phyloP scores from a whole-genome alignment of 495 filamentous ascomycete species.

The Penicillium maclennaniae region DNA sequence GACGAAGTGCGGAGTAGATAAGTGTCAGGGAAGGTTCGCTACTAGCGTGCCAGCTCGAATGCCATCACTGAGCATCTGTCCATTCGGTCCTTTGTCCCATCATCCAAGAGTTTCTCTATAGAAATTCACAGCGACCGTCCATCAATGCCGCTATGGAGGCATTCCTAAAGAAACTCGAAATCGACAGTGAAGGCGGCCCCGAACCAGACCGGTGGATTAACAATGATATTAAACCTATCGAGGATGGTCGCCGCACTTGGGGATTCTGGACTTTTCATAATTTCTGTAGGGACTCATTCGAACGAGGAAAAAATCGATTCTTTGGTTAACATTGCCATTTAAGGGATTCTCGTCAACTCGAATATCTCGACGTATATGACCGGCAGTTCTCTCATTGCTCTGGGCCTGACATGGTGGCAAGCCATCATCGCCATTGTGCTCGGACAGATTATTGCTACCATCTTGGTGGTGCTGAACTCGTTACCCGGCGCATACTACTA shows the following conservation, averaged over 20 bases:
- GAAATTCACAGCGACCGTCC: not conserved
- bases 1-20: not conserved
- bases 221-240: slow-evolving; percentile 28
- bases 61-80: not conserved
- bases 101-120: not conserved
- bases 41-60: not conserved
- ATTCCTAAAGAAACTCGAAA: slow-evolving; percentile 1
- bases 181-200: slow-evolving; percentile 15
- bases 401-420: slow-evolving; percentile 29
- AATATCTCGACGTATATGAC: slow-evolving; percentile 25
- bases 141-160: not conserved
- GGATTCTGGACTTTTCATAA: slow-evolving; percentile 26
- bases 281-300: slow-evolving; percentile 11
- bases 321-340: not conserved
- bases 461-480: slow-evolving; percentile 19
- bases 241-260: slow-evolving; percentile 21
- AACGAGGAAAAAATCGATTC: not conserved
- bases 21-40: not conserved
- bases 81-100: not conserved
- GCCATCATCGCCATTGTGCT: slow-evolving; percentile 19
- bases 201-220: slow-evolving; percentile 23
- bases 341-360: slow-evolving; percentile 22
- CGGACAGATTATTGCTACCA: slow-evolving; percentile 13
- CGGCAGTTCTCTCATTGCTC: slow-evolving; percentile 23
- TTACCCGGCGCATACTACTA: slow-evolving; percentile 21